Evolutionary conservation across 768 basidiomycete genomes (phyloP).

Genomic region (Paxillus ammoniavirescens): DNA sequence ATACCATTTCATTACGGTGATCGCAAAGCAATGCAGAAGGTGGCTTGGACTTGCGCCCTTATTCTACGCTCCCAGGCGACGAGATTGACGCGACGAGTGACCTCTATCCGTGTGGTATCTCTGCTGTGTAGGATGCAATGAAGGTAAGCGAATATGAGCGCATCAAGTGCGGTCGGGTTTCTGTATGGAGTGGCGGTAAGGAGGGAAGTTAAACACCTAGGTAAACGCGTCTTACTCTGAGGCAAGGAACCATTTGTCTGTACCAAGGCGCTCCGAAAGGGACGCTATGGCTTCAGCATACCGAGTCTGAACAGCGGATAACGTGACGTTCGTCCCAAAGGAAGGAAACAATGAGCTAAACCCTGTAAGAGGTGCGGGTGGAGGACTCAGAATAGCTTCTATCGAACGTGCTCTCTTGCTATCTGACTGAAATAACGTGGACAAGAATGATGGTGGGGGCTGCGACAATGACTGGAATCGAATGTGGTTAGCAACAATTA

Average conservation of each 20-base stretch:
- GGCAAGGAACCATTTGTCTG: conserved; percentile 79
- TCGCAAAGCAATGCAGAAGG: conserved; percentile 36
- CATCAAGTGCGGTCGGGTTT: conserved; percentile 76
- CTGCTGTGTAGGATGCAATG: conserved; percentile 56
- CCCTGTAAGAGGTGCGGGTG: conserved; percentile 72
- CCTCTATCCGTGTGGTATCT: conserved; percentile 52
- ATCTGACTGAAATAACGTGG: conserved; percentile 40
- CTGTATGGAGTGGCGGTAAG: conserved; percentile 36
- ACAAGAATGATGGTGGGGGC: conserved; percentile 42
- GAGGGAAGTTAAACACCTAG: neutral
- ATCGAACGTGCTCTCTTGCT: conserved; percentile 33
- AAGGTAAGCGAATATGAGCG: conserved; percentile 79
- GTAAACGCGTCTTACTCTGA: conserved; percentile 50
- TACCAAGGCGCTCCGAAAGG: conserved; percentile 72
- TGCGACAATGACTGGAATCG: conserved; percentile 45
- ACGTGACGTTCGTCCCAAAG: conserved; percentile 57
- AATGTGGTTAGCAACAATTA: conserved; percentile 7
- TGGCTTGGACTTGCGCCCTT: conserved; percentile 51
- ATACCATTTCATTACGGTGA: conserved; percentile 13
- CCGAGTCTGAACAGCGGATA: conserved; percentile 47
- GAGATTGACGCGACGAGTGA: conserved; percentile 71
- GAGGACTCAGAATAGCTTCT: conserved; percentile 55
- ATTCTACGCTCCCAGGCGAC: conserved; percentile 79
- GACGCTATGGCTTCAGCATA: conserved; percentile 73
- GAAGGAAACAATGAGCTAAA: conserved; percentile 59